Base-by-base conservation (phyloP, 495 filamentous ascomycete species). In the Darksidea phi region DNA sequence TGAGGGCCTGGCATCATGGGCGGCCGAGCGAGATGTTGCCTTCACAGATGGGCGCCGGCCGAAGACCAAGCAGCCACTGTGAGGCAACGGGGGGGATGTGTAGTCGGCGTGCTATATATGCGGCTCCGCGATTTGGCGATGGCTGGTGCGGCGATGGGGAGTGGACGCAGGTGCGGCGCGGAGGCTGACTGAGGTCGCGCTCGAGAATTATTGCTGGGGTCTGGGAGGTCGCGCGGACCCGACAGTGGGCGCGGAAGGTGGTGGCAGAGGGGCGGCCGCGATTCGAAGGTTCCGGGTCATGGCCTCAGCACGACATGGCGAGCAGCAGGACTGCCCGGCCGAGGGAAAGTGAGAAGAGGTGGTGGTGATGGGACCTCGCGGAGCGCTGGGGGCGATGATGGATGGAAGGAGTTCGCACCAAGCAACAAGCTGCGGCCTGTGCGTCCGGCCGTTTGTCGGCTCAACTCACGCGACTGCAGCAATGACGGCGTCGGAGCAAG, bases 1-100 rank as follows among this genome's bases (percentile, higher is more conserved):
- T 69, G 55, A 54, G 57, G 50, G 59, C 63, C 67, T 43, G 67
- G 67, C 64, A 70, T 67, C 59, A 67, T 70, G 26, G 46, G 57
- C 54, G 41, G 51, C 38, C 0, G 49, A 51, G 20, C 49, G 50
- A 28, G 63, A 45, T 48, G 63, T 48, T 61, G 67, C 67, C 63
- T 50, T 66, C 63, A 69, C 59, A 66, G 67, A 56, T 59, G 36
- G 55, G 65, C 65, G 65, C 65, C 25, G 65, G 65, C 46, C 65
- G 43, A 49, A 51, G 65, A 64, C 60, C 60, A 36, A 59, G 65
- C 65, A 59, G 46, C 65, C 54, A 58, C 63, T 67, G 64, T 59
- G 64, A 67, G 64, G 64, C 62, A 59, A 59, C 58, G 43, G 45
- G 34, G 42, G 42, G 6, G 45, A 18, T 20, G 54, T 26, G 15